phyloP scores from a whole-genome alignment of 2,329 filamentous ascomycete genomes.

The Penicillium capsulatum region DNA sequence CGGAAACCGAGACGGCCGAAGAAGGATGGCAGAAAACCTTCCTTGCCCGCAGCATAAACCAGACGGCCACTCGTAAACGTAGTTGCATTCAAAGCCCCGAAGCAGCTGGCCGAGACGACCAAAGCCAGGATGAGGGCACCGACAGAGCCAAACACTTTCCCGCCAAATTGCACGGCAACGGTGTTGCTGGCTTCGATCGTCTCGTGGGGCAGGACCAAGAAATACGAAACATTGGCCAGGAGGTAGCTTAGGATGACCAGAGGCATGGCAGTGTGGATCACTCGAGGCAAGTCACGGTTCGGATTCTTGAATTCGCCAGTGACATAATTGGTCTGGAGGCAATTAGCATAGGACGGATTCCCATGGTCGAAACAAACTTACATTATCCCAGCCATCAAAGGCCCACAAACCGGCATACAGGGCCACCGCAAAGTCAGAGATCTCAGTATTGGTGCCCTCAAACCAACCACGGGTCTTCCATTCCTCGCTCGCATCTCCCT shows the following conservation, averaged over 20 bases:
- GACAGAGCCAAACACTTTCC: slow-evolving; percentile 78
- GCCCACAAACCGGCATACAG: slow-evolving; percentile 96
- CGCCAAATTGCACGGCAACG: slow-evolving; percentile 90
- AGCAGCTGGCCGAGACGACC: slow-evolving; percentile 84
- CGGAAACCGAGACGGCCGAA: slow-evolving; percentile 79
- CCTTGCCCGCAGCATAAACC: slow-evolving; percentile 90
- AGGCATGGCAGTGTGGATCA: slow-evolving; percentile 95
- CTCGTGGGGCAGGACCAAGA: slow-evolving; percentile 79
- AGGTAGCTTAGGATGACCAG: slow-evolving; percentile 87
- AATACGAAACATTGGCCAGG: slow-evolving; percentile 88
- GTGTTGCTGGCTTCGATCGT: slow-evolving; percentile 86
- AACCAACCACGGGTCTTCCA: slow-evolving; percentile 93
- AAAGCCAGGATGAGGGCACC: slow-evolving; percentile 82
- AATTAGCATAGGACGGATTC: slow-evolving; percentile 2
- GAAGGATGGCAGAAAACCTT: slow-evolving; percentile 81
- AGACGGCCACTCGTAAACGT: slow-evolving; percentile 90
- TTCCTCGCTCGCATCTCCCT: slow-evolving; percentile 69
- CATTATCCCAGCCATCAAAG: slow-evolving; percentile 98
- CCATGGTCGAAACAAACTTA: slow-evolving; percentile 43
- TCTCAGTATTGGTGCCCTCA: slow-evolving; percentile 71
- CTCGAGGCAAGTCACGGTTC: slow-evolving; percentile 79
- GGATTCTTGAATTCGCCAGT: slow-evolving; percentile 95
- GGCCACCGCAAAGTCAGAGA: slow-evolving; percentile 86
- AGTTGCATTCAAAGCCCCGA: slow-evolving; percentile 89
- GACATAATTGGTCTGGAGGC: slow-evolving; percentile 77